These are phyloP conservation scores for Adansonia digitata DNA, from an alignment of 345 rosid species.

Conservation along the genomic window DNA sequence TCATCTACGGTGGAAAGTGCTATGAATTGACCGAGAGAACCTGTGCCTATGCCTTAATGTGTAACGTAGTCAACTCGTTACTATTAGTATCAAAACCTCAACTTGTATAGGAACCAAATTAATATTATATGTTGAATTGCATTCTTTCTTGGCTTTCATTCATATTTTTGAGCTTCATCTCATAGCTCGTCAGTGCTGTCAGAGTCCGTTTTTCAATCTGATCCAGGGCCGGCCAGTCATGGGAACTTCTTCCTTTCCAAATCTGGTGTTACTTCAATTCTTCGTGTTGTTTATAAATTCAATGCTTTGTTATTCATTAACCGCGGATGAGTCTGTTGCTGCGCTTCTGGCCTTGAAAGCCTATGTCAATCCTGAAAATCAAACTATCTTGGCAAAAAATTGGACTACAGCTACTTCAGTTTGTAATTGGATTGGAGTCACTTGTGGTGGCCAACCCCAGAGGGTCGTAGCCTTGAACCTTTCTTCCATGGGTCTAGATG, in stretches of 20 bases:
- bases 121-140: too few relatives aligned
- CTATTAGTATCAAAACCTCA: too few relatives aligned
- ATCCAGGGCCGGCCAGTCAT: background rate
- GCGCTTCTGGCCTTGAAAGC: constrained; percentile 18
- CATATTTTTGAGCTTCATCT: background rate
- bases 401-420: constrained; percentile 16
- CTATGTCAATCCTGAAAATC: constrained; percentile 5
- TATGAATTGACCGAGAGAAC: too few relatives aligned
- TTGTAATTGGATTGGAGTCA: constrained; percentile 24
- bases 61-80: too few relatives aligned
- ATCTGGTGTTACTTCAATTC: background rate
- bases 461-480: constrained; percentile 19
- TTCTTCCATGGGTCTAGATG: constrained; percentile 12
- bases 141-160: background rate
- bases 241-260: background rate
- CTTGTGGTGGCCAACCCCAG: constrained; percentile 5
- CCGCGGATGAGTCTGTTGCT: background rate
- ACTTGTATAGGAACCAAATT: too few relatives aligned
- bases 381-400: constrained; percentile 7
- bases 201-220: background rate
- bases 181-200: background rate
- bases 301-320: background rate
- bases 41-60: background rate
- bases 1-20: too few relatives aligned
- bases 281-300: background rate